Percentiles rank a stretch among this genome's conserved stretches.
Evolutionary conservation across 306 rosid genomes (phyloP).

Genomic region (Rubus parviflorus): DNA sequence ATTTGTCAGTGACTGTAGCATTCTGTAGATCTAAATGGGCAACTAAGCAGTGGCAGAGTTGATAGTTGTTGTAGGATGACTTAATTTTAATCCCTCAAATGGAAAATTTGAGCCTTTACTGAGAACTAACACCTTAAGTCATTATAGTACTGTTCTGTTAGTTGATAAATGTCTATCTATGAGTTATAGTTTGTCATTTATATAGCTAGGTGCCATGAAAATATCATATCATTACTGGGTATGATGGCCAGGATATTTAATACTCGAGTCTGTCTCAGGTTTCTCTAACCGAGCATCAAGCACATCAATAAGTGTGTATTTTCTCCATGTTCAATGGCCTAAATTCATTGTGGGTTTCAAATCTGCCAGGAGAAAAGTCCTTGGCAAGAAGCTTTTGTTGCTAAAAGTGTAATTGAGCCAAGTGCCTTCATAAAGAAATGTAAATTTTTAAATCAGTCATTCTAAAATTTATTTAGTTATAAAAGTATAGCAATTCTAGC

Average conservation of each 20-base stretch:
- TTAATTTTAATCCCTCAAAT: too few relatives aligned
- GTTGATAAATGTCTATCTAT: not conserved
- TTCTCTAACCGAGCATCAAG: not conserved
- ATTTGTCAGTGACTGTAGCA: too few relatives aligned
- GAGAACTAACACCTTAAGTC: too few relatives aligned
- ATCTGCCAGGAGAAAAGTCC: not conserved
- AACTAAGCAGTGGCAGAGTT: too few relatives aligned
- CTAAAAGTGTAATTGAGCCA: not conserved
- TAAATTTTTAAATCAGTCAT: not conserved
- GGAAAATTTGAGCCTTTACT: too few relatives aligned
- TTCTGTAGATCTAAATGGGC: too few relatives aligned
- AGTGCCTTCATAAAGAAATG: conserved; percentile 3
- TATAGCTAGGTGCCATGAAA: not conserved
- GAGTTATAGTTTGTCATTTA: not conserved
- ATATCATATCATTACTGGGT: not conserved
- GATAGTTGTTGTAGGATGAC: too few relatives aligned
- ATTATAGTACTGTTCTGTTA: too few relatives aligned
- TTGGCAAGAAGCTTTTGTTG: not conserved
- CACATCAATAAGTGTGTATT: not conserved
- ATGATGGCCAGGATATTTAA: not conserved
- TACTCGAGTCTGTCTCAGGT: not conserved
- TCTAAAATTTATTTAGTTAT: not conserved
- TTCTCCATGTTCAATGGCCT: not conserved
- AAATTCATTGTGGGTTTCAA: not conserved
- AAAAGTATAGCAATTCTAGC: not conserved